Base-by-base conservation (phyloP, 176 grass and related monocot genomes). In the Areca catechu region DNA sequence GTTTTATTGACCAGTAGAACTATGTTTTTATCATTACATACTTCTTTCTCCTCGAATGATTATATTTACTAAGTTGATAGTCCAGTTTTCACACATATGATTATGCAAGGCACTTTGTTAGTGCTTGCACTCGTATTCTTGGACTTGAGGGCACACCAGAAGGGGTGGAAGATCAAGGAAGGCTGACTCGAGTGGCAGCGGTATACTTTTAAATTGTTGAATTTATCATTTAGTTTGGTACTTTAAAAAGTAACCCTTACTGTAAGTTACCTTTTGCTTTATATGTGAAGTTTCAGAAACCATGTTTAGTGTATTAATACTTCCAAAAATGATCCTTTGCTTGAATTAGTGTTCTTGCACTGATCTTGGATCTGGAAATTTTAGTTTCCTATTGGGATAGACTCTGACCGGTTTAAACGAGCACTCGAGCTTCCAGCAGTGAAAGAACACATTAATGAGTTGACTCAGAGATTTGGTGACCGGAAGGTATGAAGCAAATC, bases 361-460 rank as follows among this genome's bases (percentile, higher is more conserved):
- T 66, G 29, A 24, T 57, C 14, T 51, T 66, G 63, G 69, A 59
- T 67, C 71, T 74, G 64, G 76, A 80, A 86, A 88, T 70, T 76
- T 75, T 79, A 99, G 94, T 99, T 99, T 99, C 94, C 94, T 80
- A 99, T 99, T 72, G 94, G 94, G 79, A 99, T 99, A 83, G 94
- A 99, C 79, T 92, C 88, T 57, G 94, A 99, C 19, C 75, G 94
- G 70, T 99, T 99, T 77, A 99, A 93, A 59, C 74, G 88, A 77
- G 34, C 34, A 43, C 76, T 86, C 65, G 71, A 99, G n/a, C 53
- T 77, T 82, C 49, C 79, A 68, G 79, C 73, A 65, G 94, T 93
- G 20, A 83, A 83, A 83, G 86, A 74, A 50, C 94, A 89, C 60
- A 82, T 99, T 43, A 69, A 48, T 19, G 94, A 99, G 72, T 61